Percentiles rank a stretch among this genome's conserved stretches.
Conservation (phyloP, 148 eudicot species). For the Euryodendron excelsum region DNA sequence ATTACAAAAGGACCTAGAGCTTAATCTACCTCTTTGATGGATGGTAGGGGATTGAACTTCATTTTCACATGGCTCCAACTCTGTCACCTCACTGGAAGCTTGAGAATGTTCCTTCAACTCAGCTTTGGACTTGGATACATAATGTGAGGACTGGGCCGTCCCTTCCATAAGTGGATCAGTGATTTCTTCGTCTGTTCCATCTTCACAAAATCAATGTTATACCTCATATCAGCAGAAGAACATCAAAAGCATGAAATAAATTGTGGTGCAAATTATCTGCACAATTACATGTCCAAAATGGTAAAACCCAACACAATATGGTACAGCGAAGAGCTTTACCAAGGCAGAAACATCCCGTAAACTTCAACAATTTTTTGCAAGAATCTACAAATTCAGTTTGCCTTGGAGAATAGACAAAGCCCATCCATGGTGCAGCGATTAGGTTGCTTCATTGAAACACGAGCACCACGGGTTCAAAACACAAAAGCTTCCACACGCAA, state of each 20-base stretch:
- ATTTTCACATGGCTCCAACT: slow-evolving; percentile 33
- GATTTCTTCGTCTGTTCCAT: slow-evolving; percentile 40
- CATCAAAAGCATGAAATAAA: background rate
- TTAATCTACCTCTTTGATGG: slow-evolving; percentile 43
- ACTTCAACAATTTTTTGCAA: background rate
- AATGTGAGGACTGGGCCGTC: background rate
- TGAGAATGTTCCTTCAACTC: slow-evolving; percentile 37
- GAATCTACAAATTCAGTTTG: background rate
- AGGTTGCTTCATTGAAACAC: too few relatives aligned
- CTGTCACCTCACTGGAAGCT: slow-evolving; percentile 51
- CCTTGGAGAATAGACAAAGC: background rate
- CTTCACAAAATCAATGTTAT: slow-evolving; percentile 17
- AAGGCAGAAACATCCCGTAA: background rate
- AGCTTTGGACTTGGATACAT: slow-evolving; percentile 17
- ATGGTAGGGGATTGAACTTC: slow-evolving; percentile 58
- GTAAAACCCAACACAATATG: background rate
- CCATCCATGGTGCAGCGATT: background rate
- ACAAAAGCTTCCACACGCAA: too few relatives aligned
- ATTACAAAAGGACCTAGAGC: background rate
- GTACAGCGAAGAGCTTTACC: too few relatives aligned
- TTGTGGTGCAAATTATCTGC: background rate
- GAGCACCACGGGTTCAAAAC: too few relatives aligned
- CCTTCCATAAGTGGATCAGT: slow-evolving; percentile 29
- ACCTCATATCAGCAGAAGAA: background rate
- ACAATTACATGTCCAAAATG: background rate